phyloP scores from a whole-genome alignment of 768 basidiomycete species.

The Basidioascus undulatus region DNA sequence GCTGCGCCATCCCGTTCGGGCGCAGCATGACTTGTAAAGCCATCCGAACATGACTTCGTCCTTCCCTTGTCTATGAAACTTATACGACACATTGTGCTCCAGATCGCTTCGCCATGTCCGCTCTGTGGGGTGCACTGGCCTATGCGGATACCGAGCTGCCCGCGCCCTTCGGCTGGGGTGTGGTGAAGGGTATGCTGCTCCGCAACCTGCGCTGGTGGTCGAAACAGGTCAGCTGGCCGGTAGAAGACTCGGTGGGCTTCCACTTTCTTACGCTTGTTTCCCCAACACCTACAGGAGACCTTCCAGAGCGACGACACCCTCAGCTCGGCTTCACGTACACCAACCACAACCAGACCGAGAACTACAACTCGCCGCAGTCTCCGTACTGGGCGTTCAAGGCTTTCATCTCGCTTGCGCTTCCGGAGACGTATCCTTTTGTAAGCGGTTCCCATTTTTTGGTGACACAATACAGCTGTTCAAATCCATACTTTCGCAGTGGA shows the following conservation, averaged over 20 bases:
- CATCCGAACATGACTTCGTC: no score
- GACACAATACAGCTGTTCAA: no score
- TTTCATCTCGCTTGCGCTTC: conserved; percentile 39
- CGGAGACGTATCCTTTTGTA: conserved; percentile 44
- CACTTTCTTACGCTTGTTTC: no score
- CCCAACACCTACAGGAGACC: no score
- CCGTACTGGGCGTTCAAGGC: conserved; percentile 66
- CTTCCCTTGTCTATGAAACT: no score
- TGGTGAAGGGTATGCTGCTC: conserved; percentile 44
- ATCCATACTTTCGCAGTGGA: no score
- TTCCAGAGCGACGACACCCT: no score
- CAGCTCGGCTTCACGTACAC: conserved; percentile 9
- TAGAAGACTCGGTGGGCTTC: no score
- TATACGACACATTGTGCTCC: no score
- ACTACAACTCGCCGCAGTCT: conserved; percentile 55
- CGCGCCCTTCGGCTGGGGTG: conserved; percentile 42
- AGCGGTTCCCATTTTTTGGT: no score
- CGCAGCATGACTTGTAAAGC: conserved; percentile 49
- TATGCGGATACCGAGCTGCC: conserved; percentile 45
- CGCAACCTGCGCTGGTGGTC: conserved; percentile 51
- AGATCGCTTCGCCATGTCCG: conserved; percentile 56
- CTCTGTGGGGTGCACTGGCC: conserved; percentile 50
- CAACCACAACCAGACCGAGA: conserved; percentile 21
- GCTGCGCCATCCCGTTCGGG: conserved; percentile 50
- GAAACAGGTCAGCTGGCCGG: no score